These are phyloP conservation scores for Pyrenophora graminea DNA, from an alignment of 2,329 filamentous ascomycete species.

Conservation along the genomic window DNA sequence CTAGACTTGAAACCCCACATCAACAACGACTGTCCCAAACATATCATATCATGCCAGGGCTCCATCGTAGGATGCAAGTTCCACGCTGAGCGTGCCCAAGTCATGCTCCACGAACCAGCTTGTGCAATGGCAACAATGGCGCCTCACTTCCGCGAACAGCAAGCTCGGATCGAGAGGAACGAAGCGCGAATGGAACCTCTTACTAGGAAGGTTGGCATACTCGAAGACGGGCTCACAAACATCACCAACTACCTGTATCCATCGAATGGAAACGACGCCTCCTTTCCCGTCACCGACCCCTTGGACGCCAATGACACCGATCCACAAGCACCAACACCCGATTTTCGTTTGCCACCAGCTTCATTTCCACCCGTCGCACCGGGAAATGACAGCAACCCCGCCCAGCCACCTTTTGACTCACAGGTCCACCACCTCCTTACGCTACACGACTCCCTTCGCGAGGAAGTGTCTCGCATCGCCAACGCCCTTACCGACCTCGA, in stretches of 20 bases:
- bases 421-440: slow-evolving; percentile 63
- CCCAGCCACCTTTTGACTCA: slow-evolving; percentile 49
- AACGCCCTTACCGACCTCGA: slow-evolving; percentile 63
- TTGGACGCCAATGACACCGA: slow-evolving; percentile 39
- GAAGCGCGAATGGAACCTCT: slow-evolving; percentile 51
- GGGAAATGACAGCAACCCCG: slow-evolving; percentile 26
- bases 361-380: slow-evolving; percentile 39
- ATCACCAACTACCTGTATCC: slow-evolving; percentile 51
- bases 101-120: slow-evolving; percentile 46
- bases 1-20: slow-evolving; percentile 50
- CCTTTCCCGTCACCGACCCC: slow-evolving; percentile 40
- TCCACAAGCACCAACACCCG: slow-evolving; percentile 43
- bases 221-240: slow-evolving; percentile 51
- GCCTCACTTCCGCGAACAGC: slow-evolving; percentile 50
- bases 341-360: slow-evolving; percentile 42
- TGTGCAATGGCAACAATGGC: slow-evolving; percentile 55
- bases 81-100: slow-evolving; percentile 45
- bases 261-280: slow-evolving; percentile 36
- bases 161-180: slow-evolving; percentile 50
- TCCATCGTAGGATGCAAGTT: slow-evolving; percentile 50
- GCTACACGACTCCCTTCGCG: slow-evolving; percentile 64
- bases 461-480: slow-evolving; percentile 61
- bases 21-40: slow-evolving; percentile 49
- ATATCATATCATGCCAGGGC: slow-evolving; percentile 51
- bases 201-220: slow-evolving; percentile 50